Evolutionary conservation across 2,329 filamentous ascomycete species (phyloP).

Genomic region (Mycosphaerella sp.): DNA sequence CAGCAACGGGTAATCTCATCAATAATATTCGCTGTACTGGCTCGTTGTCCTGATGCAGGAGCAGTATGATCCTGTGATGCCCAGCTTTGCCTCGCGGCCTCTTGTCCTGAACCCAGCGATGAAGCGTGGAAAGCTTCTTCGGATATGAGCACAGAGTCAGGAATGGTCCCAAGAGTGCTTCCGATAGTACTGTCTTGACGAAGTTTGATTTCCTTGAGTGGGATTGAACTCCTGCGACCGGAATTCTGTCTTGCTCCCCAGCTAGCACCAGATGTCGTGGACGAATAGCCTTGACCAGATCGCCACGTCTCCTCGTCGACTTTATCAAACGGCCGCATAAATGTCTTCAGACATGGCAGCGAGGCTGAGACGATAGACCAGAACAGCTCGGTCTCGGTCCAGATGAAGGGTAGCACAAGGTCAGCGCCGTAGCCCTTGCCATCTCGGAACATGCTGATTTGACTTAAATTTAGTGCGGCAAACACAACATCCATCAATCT

Average conservation of each 20-base stretch:
- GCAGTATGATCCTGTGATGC: slow-evolving; percentile 13
- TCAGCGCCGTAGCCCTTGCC: slow-evolving; percentile 6
- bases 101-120: background rate
- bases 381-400: slow-evolving; percentile 16
- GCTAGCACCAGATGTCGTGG: slow-evolving; percentile 10
- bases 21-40: background rate
- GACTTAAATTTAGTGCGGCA: slow-evolving; percentile 14
- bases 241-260: background rate
- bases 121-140: background rate
- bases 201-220: slow-evolving; percentile 5
- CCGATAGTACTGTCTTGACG: slow-evolving; percentile 1
- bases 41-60: slow-evolving; percentile 3
- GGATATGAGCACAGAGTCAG: background rate
- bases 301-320: slow-evolving; percentile 18
- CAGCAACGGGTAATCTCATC: background rate
- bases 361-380: slow-evolving; percentile 21
- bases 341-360: slow-evolving; percentile 18
- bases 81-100: slow-evolving; percentile 8
- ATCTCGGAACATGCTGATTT: slow-evolving; percentile 6
- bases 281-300: slow-evolving; percentile 13
- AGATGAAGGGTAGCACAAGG: slow-evolving; percentile 13
- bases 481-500: slow-evolving; percentile 17
- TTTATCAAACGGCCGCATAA: slow-evolving; percentile 19
- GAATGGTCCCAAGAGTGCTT: background rate
- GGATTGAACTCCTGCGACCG: slow-evolving; percentile 1